A percentile compares a stretch with the other conserved stretches of the same genome.
These are phyloP conservation scores for Xylaria bambusicola DNA, from an alignment of 495 filamentous ascomycete species.

Conservation along the genomic window DNA sequence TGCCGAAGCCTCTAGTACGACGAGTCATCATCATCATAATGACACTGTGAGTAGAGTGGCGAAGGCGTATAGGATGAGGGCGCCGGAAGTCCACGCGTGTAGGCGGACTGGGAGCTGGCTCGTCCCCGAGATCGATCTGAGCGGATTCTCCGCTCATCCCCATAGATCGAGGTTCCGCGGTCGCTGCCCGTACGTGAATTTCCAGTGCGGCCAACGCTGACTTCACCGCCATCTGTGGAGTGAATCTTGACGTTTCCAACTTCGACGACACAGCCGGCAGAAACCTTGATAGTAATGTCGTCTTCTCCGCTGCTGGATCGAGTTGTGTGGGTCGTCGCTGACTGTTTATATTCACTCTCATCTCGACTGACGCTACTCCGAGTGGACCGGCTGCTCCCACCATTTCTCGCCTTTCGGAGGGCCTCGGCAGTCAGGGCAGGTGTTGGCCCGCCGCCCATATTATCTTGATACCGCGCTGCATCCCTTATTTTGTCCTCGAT, in stretches of 20 bases:
- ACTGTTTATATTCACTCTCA: slow-evolving; percentile 58
- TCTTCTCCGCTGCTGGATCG: slow-evolving; percentile 47
- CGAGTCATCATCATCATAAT: slow-evolving; percentile 22
- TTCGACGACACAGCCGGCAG: slow-evolving; percentile 48
- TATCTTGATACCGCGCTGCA: slow-evolving; percentile 53
- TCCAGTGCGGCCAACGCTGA: slow-evolving; percentile 46
- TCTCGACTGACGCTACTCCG: slow-evolving; percentile 55
- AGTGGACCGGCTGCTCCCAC: slow-evolving; percentile 53
- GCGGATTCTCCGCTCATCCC: slow-evolving; percentile 46
- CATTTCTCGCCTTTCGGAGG: slow-evolving; percentile 47
- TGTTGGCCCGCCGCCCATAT: slow-evolving; percentile 43
- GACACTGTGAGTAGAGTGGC: slow-evolving; percentile 20
- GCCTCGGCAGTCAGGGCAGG: slow-evolving; percentile 52
- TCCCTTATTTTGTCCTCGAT: slow-evolving; percentile 53
- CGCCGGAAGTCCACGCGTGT: slow-evolving; percentile 36
- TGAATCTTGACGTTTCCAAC: slow-evolving; percentile 54
- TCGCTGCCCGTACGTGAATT: slow-evolving; percentile 39
- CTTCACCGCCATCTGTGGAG: slow-evolving; percentile 53
- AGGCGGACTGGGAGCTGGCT: slow-evolving; percentile 46
- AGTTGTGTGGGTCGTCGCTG: slow-evolving; percentile 57
- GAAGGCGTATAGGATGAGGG: slow-evolving; percentile 22
- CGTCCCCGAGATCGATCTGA: slow-evolving; percentile 43
- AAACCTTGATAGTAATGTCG: slow-evolving; percentile 56
- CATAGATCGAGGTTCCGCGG: slow-evolving; percentile 42
- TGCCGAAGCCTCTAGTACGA: slow-evolving; percentile 15